These are phyloP conservation scores for Zalaria obscura DNA, from an alignment of 2,329 filamentous ascomycete genomes.

Conservation along the genomic window DNA sequence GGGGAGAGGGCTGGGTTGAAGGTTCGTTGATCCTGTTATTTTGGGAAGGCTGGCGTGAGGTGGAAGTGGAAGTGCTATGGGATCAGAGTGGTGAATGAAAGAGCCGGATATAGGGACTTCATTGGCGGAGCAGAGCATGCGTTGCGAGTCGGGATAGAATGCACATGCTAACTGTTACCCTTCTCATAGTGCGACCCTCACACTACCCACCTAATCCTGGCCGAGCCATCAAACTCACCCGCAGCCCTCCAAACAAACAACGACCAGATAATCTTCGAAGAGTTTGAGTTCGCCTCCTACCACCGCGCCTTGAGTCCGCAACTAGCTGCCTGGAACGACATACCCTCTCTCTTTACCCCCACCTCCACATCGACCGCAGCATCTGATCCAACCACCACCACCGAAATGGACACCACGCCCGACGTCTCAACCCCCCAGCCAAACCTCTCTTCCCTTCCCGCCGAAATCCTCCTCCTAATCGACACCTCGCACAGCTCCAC, in stretches of 20 bases:
- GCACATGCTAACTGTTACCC: constrained; percentile 1
- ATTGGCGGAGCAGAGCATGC: constrained; percentile 1
- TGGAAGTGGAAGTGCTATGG: too few species aligned
- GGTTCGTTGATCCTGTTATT: constrained; percentile 16
- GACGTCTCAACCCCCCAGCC: constrained; percentile 10
- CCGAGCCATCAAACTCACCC: constrained; percentile 74
- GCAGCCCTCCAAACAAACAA: constrained; percentile 73
- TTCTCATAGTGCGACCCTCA: constrained; percentile 51
- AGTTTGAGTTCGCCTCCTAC: constrained; percentile 85
- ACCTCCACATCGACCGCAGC: too few species aligned
- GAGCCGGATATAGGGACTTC: too few species aligned
- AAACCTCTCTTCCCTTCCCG: constrained; percentile 15
- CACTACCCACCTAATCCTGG: constrained; percentile 71
- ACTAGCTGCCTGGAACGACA: constrained; percentile 71
- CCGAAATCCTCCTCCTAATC: constrained; percentile 65
- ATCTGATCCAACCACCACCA: constrained; percentile 22
- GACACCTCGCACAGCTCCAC: constrained; percentile 92
- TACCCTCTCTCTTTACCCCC: constrained; percentile 50
- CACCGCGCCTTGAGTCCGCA: constrained; percentile 58
- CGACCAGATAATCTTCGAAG: constrained; percentile 95
- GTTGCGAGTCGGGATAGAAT: neutral
- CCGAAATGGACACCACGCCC: constrained; percentile 22
- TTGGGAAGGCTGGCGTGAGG: too few species aligned
- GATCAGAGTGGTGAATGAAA: too few species aligned
- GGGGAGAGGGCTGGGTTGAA: constrained; percentile 49